Base-by-base conservation (phyloP, 805 yeast species). In the Tetrapisispora arboricola region DNA sequence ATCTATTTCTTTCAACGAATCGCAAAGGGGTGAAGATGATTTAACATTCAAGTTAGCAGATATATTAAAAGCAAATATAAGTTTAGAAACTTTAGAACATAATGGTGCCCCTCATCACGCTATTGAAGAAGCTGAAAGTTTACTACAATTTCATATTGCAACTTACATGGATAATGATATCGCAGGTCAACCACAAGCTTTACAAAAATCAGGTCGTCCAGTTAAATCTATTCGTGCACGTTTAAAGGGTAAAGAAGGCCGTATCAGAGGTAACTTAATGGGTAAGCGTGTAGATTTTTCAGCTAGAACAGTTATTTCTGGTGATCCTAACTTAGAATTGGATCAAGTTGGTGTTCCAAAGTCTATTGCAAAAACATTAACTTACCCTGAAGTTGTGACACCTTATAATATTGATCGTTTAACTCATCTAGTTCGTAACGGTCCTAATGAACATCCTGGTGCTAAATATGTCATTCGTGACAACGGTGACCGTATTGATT, bases 51-150 rank as follows among this genome's bases (percentile, higher is more conserved):
- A 92, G 65, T 72, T 92, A 49, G 96, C 97, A 8, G 99, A 92
- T 72, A 88, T 92, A 39, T 68, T 92, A 55, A 92, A 92, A 64
- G 97, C 98, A 4, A 92, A 90, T 58, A 88, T 88, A 40, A 90
- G 88, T 61, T 96, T 94, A n/a, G 96, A 90, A 63, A 80, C 94
- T 44, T 75, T 94, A 49, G 97, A 92, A 63, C 87, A 87, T 76
- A 97, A 94, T 62, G 99, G 99, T 50, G 94, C 97, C 4, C 98
- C 99, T 13, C 96, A 90, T 55, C 99, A 92, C 62, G 97, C 94
- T 33, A 83, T 92, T 53, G 84, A 84, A 59, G 99, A 92, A 66
- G 90, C 92, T 58, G 98, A 92, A 63, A 83, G 95, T 33, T 75
- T 92, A 51, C 70, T 92, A 45, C 99, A 92, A 62, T 92, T 87